Evolutionary conservation across 192 early-diverging fungal genomes (phyloP).

Genomic region (Backusella circina): DNA sequence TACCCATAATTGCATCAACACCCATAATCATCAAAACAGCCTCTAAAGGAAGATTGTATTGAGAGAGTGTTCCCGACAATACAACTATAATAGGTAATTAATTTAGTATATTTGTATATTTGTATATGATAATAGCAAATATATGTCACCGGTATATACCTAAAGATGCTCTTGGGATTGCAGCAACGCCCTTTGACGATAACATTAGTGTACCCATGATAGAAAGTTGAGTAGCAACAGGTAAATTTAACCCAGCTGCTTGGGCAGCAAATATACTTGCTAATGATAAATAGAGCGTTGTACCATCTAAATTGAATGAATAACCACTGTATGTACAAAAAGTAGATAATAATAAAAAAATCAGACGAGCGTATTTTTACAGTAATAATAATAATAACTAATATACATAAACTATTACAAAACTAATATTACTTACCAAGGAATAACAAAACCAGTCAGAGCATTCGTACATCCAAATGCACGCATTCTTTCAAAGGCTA

Average conservation of each 20-base stretch:
- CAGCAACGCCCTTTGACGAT: slow-evolving; percentile 61
- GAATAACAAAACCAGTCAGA: slow-evolving; percentile 64
- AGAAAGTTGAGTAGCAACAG: slow-evolving; percentile 54
- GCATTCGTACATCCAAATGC: slow-evolving; percentile 62
- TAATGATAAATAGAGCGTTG: slow-evolving; percentile 63
- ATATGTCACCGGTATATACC: not conserved
- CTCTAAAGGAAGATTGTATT: slow-evolving; percentile 53
- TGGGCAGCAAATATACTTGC: slow-evolving; percentile 69
- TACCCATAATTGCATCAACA: slow-evolving; percentile 66
- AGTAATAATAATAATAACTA: too few species aligned
- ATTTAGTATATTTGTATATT: not conserved
- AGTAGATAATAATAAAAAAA: not conserved
- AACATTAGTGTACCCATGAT: slow-evolving; percentile 66
- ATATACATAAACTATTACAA: not conserved
- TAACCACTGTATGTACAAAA: slow-evolving; percentile 46
- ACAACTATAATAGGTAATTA: slow-evolving; percentile 35
- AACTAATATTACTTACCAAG: slow-evolving; percentile 16
- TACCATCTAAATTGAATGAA: slow-evolving; percentile 76
- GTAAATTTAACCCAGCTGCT: slow-evolving; percentile 43
- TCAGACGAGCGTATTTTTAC: not conserved
- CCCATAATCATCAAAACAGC: slow-evolving; percentile 60
- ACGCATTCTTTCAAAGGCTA: slow-evolving; percentile 66
- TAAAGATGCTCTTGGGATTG: slow-evolving; percentile 55
- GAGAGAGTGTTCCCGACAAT: slow-evolving; percentile 49
- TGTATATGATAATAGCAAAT: not conserved